Evolutionary conservation across 2,329 filamentous ascomycete genomes (phyloP).

Genomic region (Lasiodiplodia theobromae): DNA sequence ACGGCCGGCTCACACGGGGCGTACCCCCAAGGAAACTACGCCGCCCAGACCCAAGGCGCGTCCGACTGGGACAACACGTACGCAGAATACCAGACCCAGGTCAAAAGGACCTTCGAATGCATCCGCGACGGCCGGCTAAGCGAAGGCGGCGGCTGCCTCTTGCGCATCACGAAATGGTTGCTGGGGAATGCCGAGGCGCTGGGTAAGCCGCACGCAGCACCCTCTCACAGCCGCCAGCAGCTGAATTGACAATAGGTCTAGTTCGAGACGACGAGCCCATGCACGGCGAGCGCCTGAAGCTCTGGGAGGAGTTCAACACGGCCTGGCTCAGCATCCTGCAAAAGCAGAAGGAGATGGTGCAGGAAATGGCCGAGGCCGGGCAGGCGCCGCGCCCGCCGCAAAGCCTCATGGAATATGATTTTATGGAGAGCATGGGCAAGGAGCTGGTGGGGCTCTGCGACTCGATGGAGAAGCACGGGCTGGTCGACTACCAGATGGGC

Average conservation of each 20-base stretch:
- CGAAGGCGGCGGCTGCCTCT: slow-evolving; percentile 65
- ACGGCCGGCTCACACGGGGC: slow-evolving; percentile 50
- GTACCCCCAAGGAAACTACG: slow-evolving; percentile 43
- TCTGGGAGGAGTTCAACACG: slow-evolving; percentile 95
- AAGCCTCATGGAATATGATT: slow-evolving; percentile 71
- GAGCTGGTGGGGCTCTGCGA: slow-evolving; percentile 86
- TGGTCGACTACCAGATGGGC: slow-evolving; percentile 97
- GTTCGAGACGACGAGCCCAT: slow-evolving; percentile 80
- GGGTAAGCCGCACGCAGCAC: slow-evolving; percentile 54
- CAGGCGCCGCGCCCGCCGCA: slow-evolving; percentile 65
- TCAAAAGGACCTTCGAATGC: slow-evolving; percentile 73
- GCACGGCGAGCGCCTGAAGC: slow-evolving; percentile 76
- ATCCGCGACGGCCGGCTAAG: slow-evolving; percentile 68
- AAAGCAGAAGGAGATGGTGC: slow-evolving; percentile 78
- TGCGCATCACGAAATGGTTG: slow-evolving; percentile 71
- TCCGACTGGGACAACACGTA: slow-evolving; percentile 72
- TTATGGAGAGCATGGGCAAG: slow-evolving; percentile 79
- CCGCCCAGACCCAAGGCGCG: slow-evolving; percentile 50
- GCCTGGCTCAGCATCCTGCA: slow-evolving; percentile 87
- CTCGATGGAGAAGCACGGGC: slow-evolving; percentile 84
- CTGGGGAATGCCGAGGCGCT: slow-evolving; percentile 69
- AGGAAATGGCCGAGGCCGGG: slow-evolving; percentile 65
- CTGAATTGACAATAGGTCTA: slow-evolving; percentile 69
- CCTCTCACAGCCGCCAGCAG: slow-evolving; percentile 39
- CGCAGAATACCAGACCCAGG: slow-evolving; percentile 63